These are phyloP conservation scores for Aegle marmelos DNA, from an alignment of 345 rosid genomes.

Conservation along the genomic window DNA sequence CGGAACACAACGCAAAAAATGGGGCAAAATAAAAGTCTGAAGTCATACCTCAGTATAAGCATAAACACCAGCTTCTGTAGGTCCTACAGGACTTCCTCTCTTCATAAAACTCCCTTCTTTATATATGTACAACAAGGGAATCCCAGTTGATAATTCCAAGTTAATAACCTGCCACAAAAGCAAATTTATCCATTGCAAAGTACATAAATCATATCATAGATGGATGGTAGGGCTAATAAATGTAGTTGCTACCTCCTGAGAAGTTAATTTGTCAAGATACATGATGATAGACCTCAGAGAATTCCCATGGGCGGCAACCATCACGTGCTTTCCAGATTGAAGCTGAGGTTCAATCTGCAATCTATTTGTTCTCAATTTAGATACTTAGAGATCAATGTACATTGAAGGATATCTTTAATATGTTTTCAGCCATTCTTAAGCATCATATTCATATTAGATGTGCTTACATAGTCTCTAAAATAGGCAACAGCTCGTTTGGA, in stretches of 20 bases:
- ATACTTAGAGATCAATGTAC: background rate
- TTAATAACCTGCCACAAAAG: constrained; percentile 55
- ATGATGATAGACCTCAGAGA: constrained; percentile 91
- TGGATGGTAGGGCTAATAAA: background rate
- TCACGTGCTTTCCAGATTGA: constrained; percentile 68
- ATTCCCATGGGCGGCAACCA: constrained; percentile 98
- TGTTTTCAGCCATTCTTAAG: background rate
- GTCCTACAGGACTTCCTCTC: constrained; percentile 89
- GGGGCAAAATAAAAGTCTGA: background rate
- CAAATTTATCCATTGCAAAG: background rate
- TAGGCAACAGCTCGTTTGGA: constrained; percentile 89
- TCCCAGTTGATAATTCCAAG: constrained; percentile 85
- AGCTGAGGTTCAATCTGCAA: constrained; percentile 90
- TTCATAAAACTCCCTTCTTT: constrained; percentile 81
- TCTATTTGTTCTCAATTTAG: background rate
- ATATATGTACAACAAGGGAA: constrained; percentile 90
- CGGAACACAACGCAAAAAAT: background rate
- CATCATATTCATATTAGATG: background rate
- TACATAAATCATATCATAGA: constrained; percentile 14
- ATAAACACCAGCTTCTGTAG: constrained; percentile 91
- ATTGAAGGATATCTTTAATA: background rate
- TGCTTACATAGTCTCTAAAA: constrained; percentile 47
- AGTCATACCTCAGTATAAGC: constrained; percentile 80
- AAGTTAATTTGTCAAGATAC: constrained; percentile 94
- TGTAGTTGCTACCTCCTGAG: constrained; percentile 71